Conservation (phyloP, 352 stramenopile genomes). For the Globisporangium nodosum region DNA sequence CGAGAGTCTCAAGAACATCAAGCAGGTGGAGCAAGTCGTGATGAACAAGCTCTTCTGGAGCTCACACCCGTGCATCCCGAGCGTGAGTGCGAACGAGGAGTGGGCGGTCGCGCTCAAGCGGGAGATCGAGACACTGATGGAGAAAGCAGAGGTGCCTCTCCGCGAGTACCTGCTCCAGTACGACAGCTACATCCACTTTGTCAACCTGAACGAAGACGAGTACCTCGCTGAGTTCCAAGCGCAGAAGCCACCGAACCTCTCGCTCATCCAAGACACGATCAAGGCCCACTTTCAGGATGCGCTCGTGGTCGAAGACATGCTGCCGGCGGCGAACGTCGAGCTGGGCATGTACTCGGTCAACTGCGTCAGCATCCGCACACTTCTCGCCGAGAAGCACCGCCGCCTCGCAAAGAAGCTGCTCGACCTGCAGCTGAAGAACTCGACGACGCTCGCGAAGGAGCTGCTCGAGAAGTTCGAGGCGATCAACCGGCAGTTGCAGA, state of each 20-base stretch:
- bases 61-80: conserved; percentile 84
- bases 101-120: conserved; percentile 72
- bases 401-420: conserved; percentile 68
- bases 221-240: conserved; percentile 70
- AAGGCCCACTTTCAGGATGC: conserved; percentile 73
- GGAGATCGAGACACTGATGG: conserved; percentile 51
- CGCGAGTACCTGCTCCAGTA: conserved; percentile 80
- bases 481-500: conserved; percentile 81
- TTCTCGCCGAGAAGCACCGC: conserved; percentile 76
- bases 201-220: conserved; percentile 89
- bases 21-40: conserved; percentile 87
- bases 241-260: conserved; percentile 70
- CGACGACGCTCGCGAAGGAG: conserved; percentile 60
- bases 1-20: conserved; percentile 79
- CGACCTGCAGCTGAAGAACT: conserved; percentile 75
- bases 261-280: conserved; percentile 65
- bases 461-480: conserved; percentile 77
- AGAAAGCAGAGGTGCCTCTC: conserved; percentile 52
- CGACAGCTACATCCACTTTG: conserved; percentile 79
- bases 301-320: conserved; percentile 43
- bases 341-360: conserved; percentile 83
- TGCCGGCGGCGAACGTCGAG: conserved; percentile 62
- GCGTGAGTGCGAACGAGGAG: conserved; percentile 76
- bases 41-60: conserved; percentile 96
- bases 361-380: conserved; percentile 52